Conservation (phyloP, 2,329 filamentous ascomycete species). For the Xylaria sp. region DNA sequence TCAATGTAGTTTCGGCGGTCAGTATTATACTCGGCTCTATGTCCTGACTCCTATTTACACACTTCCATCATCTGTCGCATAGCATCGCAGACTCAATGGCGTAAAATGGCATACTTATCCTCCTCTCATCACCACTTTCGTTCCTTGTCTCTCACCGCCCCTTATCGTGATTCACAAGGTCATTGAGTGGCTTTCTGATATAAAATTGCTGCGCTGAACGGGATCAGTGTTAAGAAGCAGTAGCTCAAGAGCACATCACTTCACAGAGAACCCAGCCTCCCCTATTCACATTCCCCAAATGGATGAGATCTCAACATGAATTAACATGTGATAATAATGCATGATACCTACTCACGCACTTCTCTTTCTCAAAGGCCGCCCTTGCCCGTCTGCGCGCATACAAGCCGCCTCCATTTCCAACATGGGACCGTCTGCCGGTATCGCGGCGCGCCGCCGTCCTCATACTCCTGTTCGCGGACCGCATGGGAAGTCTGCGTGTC, state of each 20-base stretch:
- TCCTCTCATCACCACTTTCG: not conserved
- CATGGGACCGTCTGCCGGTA: slow-evolving; percentile 57
- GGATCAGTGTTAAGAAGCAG: not conserved
- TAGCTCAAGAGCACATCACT: not conserved
- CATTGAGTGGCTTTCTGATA: not conserved
- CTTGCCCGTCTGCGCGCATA: slow-evolving; percentile 57
- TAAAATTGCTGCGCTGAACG: not conserved
- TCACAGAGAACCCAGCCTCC: not conserved
- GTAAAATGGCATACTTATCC: not conserved
- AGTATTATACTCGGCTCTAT: slow-evolving; percentile 30
- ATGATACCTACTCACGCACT: slow-evolving; percentile 28
- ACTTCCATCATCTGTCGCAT: not conserved
- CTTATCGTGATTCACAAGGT: not conserved
- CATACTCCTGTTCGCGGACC: slow-evolving; percentile 81
- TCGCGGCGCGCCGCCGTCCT: slow-evolving; percentile 78
- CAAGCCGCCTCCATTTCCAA: slow-evolving; percentile 53
- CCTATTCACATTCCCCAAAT: not conserved
- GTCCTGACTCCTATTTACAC: not conserved
- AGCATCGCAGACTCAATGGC: not conserved
- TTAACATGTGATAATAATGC: not conserved
- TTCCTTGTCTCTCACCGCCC: not conserved
- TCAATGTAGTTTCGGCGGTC: slow-evolving; percentile 51
- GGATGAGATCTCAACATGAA: slow-evolving; percentile 11
- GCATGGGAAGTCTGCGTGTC: slow-evolving; percentile 68
- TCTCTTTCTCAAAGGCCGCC: slow-evolving; percentile 43